Percentiles rank a stretch among this genome's conserved stretches.
Conservation (phyloP, 305 asterid species). For the Fraxinus dipetala region DNA sequence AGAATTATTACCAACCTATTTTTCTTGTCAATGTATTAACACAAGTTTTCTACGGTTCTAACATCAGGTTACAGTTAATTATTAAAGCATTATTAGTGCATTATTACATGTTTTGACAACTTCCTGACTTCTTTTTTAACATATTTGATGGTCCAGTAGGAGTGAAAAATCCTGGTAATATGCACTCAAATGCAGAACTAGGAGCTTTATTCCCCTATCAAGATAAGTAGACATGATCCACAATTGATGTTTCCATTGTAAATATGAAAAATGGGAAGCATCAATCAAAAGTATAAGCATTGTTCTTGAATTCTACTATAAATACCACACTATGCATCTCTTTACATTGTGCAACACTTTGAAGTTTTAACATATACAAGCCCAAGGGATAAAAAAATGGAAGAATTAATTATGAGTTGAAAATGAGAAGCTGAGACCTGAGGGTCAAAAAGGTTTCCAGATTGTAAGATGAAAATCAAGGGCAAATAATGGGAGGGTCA, state of each 20-base stretch:
- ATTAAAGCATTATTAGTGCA: not conserved
- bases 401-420: not conserved
- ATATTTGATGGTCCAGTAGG: not conserved
- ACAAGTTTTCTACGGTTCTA: not conserved
- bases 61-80: not conserved
- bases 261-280: not conserved
- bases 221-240: not conserved
- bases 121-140: not conserved
- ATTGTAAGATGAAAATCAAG: constrained; percentile 16
- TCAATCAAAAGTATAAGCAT: not conserved
- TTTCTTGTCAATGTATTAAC: constrained; percentile 6
- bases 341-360: constrained; percentile 2
- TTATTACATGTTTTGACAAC: not conserved
- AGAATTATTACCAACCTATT: not conserved
- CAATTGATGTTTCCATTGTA: not conserved
- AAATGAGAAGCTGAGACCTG: not conserved
- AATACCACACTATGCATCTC: not conserved
- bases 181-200: not conserved
- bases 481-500: constrained; percentile 17
- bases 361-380: not conserved
- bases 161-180: not conserved
- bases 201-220: not conserved
- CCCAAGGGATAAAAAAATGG: not conserved
- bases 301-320: not conserved
- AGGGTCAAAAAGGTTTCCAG: not conserved